Base-by-base conservation (phyloP, 768 basidiomycete species). In the Boletus patriciae region DNA sequence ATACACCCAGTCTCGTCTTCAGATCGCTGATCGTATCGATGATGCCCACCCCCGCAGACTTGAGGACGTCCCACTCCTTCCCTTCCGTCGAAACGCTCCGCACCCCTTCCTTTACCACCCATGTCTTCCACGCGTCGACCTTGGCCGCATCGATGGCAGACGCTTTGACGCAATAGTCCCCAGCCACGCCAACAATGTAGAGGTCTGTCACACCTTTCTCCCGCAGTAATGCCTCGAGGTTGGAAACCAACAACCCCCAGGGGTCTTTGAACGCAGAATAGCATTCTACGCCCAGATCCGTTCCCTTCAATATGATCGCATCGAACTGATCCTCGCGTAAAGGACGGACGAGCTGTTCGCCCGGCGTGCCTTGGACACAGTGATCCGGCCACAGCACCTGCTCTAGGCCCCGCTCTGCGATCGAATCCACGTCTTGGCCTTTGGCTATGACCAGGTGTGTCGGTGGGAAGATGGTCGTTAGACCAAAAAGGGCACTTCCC, bases 331-430 rank as follows among this genome's bases (percentile, higher is more conserved):
- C 66, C 27, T 72, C 68, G 48, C 76, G 63, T n/a, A 92, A 63
- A 25, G 78, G 80, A 3, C 76, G 65, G 29, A 88, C 83, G 42
- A 92, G 77, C 62, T 83, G 80, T 18, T 82, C 80, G 2, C 92
- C 92, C 2, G 63, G 72, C 0, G 80, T 79, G 44, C 76, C 76
- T 50, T 80, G 81, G 23, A 92, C 80, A 62, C 91, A 92, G 67
- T 93, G 92, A 60, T 83, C 84, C 0, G 92, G 91, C 92, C 92
- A 94, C 33, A 93, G 72, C 27, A 82, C 79, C 69, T 89, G 87
- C 41, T 77, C 68, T 4, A 56, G 72, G 61, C 36, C 73, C 72
- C 57, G 59, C 10, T 61, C 49, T 4, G 43, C 27, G 64, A 70
- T 65, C 11, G 58, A 21, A 19, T 21, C 0, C 27, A 55, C 43